Conservation (phyloP, 1,139 yeast genomes). For the Scheffersomyces stambukii region DNA sequence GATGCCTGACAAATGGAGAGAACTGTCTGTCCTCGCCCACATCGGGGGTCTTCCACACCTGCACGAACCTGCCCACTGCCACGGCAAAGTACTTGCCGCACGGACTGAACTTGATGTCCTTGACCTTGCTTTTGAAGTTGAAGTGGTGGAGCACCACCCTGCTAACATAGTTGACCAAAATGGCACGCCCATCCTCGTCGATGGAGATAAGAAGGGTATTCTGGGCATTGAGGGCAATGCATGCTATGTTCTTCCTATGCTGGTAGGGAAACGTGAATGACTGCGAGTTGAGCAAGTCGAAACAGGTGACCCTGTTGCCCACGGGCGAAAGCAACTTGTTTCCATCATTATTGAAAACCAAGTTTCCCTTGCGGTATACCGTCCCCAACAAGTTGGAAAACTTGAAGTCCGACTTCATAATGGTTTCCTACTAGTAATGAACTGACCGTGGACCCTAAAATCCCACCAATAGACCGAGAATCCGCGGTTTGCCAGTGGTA, state of each 20-base stretch:
- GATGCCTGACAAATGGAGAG: slow-evolving; percentile 90
- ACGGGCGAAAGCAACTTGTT: slow-evolving; percentile 82
- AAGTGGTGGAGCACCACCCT: slow-evolving; percentile 92
- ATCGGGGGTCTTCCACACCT: slow-evolving; percentile 92
- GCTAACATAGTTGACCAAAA: slow-evolving; percentile 77
- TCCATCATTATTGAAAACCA: slow-evolving; percentile 86
- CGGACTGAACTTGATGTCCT: slow-evolving; percentile 78
- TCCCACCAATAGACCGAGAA: too few relatives aligned
- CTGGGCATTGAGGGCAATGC: slow-evolving; percentile 80
- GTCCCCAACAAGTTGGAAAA: slow-evolving; percentile 91
- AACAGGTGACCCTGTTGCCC: slow-evolving; percentile 87
- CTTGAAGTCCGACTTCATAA: slow-evolving; percentile 49
- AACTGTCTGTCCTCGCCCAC: slow-evolving; percentile 74
- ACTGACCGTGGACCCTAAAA: too few relatives aligned
- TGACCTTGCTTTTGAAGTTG: slow-evolving; percentile 79
- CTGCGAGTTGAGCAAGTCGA: slow-evolving; percentile 78
- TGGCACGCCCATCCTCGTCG: slow-evolving; percentile 91
- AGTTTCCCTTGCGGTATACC: slow-evolving; percentile 87
- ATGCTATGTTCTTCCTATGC: slow-evolving; percentile 78
- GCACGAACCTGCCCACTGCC: slow-evolving; percentile 77
- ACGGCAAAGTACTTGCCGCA: slow-evolving; percentile 86
- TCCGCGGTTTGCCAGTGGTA: too few relatives aligned
- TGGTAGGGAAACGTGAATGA: slow-evolving; percentile 91
- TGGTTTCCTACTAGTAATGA: too few relatives aligned
- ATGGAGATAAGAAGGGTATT: slow-evolving; percentile 79